Conservation (phyloP, 169 alveolate species). For the Plasmodium blacklocki region DNA sequence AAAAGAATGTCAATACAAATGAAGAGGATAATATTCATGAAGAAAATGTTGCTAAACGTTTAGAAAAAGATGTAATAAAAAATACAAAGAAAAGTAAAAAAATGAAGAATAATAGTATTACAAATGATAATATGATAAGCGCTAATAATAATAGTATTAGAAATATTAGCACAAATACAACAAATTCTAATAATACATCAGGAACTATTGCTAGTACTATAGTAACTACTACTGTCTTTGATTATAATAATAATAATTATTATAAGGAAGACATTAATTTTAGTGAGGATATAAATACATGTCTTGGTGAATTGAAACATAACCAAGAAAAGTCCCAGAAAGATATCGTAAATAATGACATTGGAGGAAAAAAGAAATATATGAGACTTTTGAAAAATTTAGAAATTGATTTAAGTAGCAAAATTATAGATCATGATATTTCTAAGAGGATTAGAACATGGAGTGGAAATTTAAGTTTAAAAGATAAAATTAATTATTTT, state of each 20-base stretch:
- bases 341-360: conserved; percentile 4
- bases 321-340: conserved; percentile 1
- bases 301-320: not conserved
- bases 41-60: not conserved
- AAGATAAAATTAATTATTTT: conserved; percentile 81
- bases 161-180: too few species aligned
- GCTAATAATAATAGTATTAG: too few species aligned
- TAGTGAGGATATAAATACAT: too few species aligned
- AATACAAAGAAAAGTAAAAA: conserved; percentile 8
- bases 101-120: not conserved
- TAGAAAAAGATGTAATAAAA: not conserved
- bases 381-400: conserved; percentile 48
- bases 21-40: not conserved
- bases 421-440: conserved; percentile 31
- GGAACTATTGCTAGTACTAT: too few species aligned
- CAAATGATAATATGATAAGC: too few species aligned
- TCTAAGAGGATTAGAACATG: conserved; percentile 82
- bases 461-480: conserved; percentile 78
- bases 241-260: too few species aligned
- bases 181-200: too few species aligned
- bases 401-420: conserved; percentile 32
- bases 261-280: too few species aligned
- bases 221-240: too few species aligned
- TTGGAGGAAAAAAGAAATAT: conserved; percentile 45
- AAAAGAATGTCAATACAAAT: not conserved